These are phyloP conservation scores for Endoconidiophora laricicola DNA, from an alignment of 2,329 filamentous ascomycete genomes.

Conservation along the genomic window DNA sequence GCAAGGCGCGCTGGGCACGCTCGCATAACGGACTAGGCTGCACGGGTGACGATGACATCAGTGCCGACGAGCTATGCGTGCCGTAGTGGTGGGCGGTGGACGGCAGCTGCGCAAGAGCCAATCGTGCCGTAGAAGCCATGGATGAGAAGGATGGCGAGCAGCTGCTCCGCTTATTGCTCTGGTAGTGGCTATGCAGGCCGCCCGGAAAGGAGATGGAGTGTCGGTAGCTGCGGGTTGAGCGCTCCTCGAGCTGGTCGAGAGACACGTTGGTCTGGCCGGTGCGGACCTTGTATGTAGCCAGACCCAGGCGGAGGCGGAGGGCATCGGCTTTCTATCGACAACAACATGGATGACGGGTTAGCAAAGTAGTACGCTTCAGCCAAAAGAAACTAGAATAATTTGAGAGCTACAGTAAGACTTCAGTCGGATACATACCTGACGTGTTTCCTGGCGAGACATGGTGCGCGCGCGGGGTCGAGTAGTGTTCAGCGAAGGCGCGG, in stretches of 20 bases:
- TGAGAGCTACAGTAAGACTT: too few relatives aligned
- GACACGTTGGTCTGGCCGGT: slow-evolving; percentile 55
- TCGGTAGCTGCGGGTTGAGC: slow-evolving; percentile 45
- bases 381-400: too few relatives aligned
- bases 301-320: slow-evolving; percentile 48
- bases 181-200: slow-evolving; percentile 21
- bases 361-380: too few relatives aligned
- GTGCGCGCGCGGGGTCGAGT: background rate
- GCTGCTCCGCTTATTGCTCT: background rate
- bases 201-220: slow-evolving; percentile 51
- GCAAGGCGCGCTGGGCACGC: background rate
- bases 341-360: slow-evolving; percentile 5
- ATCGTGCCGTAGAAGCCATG: background rate
- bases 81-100: background rate
- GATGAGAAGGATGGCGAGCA: background rate
- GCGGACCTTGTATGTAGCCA: slow-evolving; percentile 59
- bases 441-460: slow-evolving; percentile 12
- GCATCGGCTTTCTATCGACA: slow-evolving; percentile 44
- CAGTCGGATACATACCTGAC: slow-evolving; percentile 30
- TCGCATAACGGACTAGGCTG: slow-evolving; percentile 4
- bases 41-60: slow-evolving; percentile 8
- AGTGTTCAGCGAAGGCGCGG: background rate
- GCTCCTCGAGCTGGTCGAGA: slow-evolving; percentile 39
- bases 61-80: background rate
- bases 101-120: background rate